Base-by-base conservation (phyloP, 768 basidiomycete species). In the Trametes meyenii region DNA sequence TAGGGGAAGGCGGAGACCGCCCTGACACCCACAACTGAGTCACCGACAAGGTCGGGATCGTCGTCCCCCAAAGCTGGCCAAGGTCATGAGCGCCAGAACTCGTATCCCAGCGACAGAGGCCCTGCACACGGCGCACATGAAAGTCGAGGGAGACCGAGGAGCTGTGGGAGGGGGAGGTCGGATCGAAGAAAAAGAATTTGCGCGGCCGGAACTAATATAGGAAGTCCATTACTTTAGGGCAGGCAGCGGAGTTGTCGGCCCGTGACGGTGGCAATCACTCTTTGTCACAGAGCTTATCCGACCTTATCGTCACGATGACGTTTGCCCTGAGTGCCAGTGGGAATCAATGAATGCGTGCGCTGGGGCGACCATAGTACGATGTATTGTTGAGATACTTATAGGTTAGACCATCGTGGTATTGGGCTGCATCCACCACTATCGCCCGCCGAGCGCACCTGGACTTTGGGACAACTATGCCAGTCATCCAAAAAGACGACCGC, bases 401-500 rank as follows among this genome's bases (percentile, higher is more conserved):
- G 29, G 29, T 33, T 33, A 3, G 29, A 33, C 8, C 29, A 33
- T 33, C 29, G 4, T 33, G 29, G 3, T 33, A 3, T 3, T 33
- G 4, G 29, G 2, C 19, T 3, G 13, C 14, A 45, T 44, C 38
- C 2, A 46, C 29, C 54, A 11, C 29, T 24, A 13, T 36, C 17
- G 38, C 36, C n/a, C 45, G 51, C 51, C 46, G 1, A 64, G 17
- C 44, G 21, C 44, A 45, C 26, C 8, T 36, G 23, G 5, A 2
- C 26, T 6, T 14, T 33, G 21, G 3, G 21, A 24, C 45, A 45
- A 51, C 10, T 40, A 90, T 90, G 88, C 86, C 88, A 21, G 75
- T 86, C n/a, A 76, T 81, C 57, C 76, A 77, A 63, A 66, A 71
- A 0, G 67, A 74, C 17, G 76, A 77, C 44, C 79, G 74, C 58